A percentile compares a stretch with the other conserved stretches of the same genome.
phyloP scores from a whole-genome alignment of 768 basidiomycete genomes.

The Naganishia kalamii region DNA sequence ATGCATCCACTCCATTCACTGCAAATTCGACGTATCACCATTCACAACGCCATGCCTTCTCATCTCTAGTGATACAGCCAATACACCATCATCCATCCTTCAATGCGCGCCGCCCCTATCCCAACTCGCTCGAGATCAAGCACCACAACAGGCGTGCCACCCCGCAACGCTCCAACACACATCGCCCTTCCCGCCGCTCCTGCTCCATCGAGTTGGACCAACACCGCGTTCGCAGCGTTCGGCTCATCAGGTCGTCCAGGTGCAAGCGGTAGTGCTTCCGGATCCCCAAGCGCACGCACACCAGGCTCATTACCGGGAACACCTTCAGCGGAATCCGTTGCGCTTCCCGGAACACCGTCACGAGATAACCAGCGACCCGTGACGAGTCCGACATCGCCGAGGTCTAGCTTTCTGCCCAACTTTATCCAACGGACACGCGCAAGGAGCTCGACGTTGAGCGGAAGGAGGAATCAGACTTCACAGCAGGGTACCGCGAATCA shows the following conservation, averaged over 20 bases:
- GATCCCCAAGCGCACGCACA: background rate
- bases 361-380: constrained; percentile 6
- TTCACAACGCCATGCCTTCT: too few species aligned
- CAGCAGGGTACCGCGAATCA: background rate
- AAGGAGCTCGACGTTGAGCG: constrained; percentile 36
- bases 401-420: constrained; percentile 38
- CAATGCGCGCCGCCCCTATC: constrained; percentile 14
- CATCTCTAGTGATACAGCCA: background rate
- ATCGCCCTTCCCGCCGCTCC: constrained; percentile 1
- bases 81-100: background rate
- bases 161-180: constrained; percentile 7
- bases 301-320: constrained; percentile 2
- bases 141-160: background rate
- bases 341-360: background rate
- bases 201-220: constrained; percentile 4
- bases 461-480: constrained; percentile 10
- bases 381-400: constrained; percentile 34
- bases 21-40: too few species aligned
- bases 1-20: too few species aligned
- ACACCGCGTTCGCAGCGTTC: constrained; percentile 10
- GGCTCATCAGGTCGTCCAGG: background rate
- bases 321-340: background rate
- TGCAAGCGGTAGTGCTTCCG: background rate
- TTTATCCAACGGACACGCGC: constrained; percentile 40
- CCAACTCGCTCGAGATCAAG: constrained; percentile 7